Evolutionary conservation across 1,284 basidiomycete species (phyloP).

Genomic region (Melampsora americana): DNA sequence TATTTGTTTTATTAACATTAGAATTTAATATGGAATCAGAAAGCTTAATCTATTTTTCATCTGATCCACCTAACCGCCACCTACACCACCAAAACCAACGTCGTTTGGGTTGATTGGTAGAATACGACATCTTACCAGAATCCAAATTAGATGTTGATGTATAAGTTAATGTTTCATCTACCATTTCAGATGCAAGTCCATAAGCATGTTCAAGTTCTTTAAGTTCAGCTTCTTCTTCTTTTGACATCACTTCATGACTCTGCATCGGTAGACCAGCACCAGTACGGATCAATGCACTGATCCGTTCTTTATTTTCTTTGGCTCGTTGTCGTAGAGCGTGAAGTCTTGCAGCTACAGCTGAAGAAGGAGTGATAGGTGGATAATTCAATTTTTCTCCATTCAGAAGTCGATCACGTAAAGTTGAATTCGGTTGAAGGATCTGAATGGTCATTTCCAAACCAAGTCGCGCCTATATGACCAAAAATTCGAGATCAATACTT

Average conservation of each 20-base stretch:
- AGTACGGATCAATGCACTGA: slow-evolving; percentile 27
- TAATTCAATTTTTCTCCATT: slow-evolving; percentile 40
- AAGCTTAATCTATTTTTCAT: too few relatives aligned
- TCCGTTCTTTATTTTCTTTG: slow-evolving; percentile 32
- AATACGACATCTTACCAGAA: neutral
- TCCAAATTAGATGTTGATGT: neutral
- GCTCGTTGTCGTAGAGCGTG: slow-evolving; percentile 22
- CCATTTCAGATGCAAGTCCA: neutral
- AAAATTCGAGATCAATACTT: too few relatives aligned
- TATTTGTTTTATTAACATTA: too few relatives aligned
- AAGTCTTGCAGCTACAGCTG: slow-evolving; percentile 20
- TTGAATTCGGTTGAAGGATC: slow-evolving; percentile 21
- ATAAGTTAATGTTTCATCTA: neutral
- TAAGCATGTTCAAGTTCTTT: slow-evolving; percentile 30
- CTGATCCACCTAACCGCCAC: neutral
- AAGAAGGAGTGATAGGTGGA: slow-evolving; percentile 27
- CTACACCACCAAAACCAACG: slow-evolving; percentile 13
- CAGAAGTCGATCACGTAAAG: slow-evolving; percentile 28
- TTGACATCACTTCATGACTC: slow-evolving; percentile 22
- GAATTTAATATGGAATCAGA: too few relatives aligned
- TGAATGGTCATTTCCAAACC: slow-evolving; percentile 38
- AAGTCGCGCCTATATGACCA: slow-evolving; percentile 18
- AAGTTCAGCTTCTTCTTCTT: slow-evolving; percentile 42
- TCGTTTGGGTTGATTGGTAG: neutral
- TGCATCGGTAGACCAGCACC: slow-evolving; percentile 5